Evolutionary conservation across 345 rosid genomes (phyloP).

Genomic region (Anastatica hierochuntica): DNA sequence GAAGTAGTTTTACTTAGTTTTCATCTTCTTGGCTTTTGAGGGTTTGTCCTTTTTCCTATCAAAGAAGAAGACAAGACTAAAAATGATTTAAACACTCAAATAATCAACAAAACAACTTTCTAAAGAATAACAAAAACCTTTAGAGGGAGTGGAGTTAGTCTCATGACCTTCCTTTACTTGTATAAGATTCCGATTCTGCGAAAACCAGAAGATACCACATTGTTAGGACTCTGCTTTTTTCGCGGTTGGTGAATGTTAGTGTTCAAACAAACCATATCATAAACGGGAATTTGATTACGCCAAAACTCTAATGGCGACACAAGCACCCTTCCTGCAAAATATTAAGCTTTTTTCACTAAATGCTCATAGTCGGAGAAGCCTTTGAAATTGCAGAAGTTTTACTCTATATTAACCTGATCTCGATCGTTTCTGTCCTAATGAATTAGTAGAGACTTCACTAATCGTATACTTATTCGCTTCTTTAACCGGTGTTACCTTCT

Average conservation of each 20-base stretch:
- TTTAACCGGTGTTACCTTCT: slow-evolving; percentile 27
- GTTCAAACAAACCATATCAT: slow-evolving; percentile 31
- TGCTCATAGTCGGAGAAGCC: neutral
- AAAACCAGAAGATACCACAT: neutral
- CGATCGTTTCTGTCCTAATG: slow-evolving; percentile 19
- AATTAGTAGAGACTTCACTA: slow-evolving; percentile 1
- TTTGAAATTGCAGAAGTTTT: neutral
- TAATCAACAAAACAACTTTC: neutral
- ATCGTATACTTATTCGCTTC: slow-evolving; percentile 1
- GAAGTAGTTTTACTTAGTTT: neutral
- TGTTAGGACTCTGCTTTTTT: neutral
- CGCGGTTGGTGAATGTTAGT: neutral
- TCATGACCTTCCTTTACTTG: slow-evolving; percentile 4
- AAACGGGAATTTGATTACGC: slow-evolving; percentile 73
- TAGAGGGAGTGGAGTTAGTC: neutral
- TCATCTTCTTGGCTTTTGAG: slow-evolving; percentile 9
- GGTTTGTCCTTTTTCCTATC: slow-evolving; percentile 1
- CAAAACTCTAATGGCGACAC: slow-evolving; percentile 64
- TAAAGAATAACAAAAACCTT: slow-evolving; percentile 13
- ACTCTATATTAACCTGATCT: slow-evolving; percentile 23
- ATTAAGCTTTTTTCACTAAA: neutral
- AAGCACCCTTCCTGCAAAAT: slow-evolving; percentile 61
- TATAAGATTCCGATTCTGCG: slow-evolving; percentile 13
- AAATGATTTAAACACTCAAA: too few relatives aligned
- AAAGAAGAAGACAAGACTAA: neutral